Evolutionary conservation across 2,329 filamentous ascomycete species (phyloP).

Genomic region (Aspergillus sp.): DNA sequence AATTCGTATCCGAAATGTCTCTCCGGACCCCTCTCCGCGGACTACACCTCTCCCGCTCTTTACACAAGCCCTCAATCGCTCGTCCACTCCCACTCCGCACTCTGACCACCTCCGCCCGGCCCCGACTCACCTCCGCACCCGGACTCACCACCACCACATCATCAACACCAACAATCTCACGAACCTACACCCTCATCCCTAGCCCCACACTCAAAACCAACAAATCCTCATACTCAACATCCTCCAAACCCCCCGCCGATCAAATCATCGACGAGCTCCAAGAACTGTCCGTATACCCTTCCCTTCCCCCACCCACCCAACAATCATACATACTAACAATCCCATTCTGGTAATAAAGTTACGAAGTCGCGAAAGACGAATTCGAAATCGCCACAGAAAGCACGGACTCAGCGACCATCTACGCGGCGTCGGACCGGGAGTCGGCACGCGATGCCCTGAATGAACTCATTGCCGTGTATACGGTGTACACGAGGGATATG

Average conservation of each 20-base stretch:
- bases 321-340: no score
- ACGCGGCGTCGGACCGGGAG: conserved; percentile 49
- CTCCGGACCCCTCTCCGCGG: background rate
- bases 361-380: conserved; percentile 50
- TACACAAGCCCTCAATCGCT: background rate
- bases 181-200: background rate
- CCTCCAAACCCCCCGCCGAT: conserved; percentile 33
- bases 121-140: background rate
- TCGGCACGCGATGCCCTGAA: conserved; percentile 50
- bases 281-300: conserved; percentile 34
- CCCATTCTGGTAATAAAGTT: no score
- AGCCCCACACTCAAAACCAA: background rate
- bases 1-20: background rate
- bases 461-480: conserved; percentile 38
- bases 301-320: no score
- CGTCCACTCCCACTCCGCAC: background rate
- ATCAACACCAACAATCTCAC: background rate
- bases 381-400: conserved; percentile 53
- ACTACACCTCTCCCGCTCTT: background rate
- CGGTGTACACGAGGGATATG: conserved; percentile 32
- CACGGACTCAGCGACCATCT: conserved; percentile 47
- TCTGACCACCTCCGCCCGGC: background rate
- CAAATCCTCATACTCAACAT: background rate
- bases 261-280: conserved; percentile 40
- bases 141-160: background rate